Conservation (phyloP, 2,329 filamentous ascomycete species). For the Capronia coronata region DNA sequence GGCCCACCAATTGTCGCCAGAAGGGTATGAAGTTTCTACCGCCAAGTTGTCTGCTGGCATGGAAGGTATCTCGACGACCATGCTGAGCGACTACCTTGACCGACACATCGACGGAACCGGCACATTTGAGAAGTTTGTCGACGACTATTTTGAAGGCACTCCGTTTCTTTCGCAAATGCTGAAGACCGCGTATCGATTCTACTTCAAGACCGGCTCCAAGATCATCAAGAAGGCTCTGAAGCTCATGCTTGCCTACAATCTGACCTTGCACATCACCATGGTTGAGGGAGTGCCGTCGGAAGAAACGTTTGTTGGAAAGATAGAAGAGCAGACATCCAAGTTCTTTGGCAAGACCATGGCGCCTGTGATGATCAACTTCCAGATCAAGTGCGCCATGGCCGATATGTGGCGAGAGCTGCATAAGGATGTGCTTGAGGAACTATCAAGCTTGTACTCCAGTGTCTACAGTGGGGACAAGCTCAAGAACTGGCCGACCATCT, state of each 20-base stretch:
- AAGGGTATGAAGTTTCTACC: conserved; percentile 78
- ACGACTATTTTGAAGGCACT: conserved; percentile 93
- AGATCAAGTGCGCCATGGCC: conserved; percentile 94
- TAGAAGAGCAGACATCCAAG: conserved; percentile 77
- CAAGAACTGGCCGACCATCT: conserved; percentile 98
- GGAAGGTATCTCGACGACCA: conserved; percentile 73
- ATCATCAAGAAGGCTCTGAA: conserved; percentile 94
- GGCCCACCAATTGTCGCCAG: conserved; percentile 61
- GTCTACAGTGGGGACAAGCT: conserved; percentile 96
- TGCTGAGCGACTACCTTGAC: conserved; percentile 86
- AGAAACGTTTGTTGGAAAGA: conserved; percentile 69
- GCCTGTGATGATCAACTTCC: conserved; percentile 99
- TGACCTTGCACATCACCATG: conserved; percentile 90
- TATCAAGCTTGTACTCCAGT: conserved; percentile 88
- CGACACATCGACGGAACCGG: conserved; percentile 87
- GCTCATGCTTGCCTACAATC: conserved; percentile 89
- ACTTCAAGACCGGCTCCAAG: conserved; percentile 76
- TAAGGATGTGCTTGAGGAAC: conserved; percentile 90
- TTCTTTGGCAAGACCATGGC: conserved; percentile 86
- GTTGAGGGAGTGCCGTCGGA: conserved; percentile 83
- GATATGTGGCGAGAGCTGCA: conserved; percentile 98
- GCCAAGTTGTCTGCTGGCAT: conserved; percentile 83
- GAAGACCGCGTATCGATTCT: conserved; percentile 92
- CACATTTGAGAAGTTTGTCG: conserved; percentile 86
- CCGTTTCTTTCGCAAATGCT: conserved; percentile 92